A percentile compares a stretch with the other conserved stretches of the same genome.
phyloP scores from a whole-genome alignment of 345 rosid genomes.

The Acer negundo region DNA sequence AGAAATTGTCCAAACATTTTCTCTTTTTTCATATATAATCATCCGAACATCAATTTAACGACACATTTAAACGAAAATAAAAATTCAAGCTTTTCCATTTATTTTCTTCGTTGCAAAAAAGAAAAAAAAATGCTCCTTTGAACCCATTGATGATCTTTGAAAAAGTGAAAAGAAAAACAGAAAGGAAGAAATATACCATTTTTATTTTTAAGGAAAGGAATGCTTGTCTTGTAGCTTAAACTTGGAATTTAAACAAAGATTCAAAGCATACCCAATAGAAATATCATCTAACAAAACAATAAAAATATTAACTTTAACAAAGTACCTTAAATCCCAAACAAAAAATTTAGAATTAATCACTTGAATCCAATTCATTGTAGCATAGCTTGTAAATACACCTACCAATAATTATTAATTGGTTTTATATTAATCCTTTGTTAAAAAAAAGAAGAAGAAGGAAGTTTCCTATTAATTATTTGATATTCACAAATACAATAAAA shows the following conservation, averaged over 20 bases:
- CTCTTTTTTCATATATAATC: neutral
- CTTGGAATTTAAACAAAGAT: constrained; percentile 36
- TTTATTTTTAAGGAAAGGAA: neutral
- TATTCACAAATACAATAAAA: no score
- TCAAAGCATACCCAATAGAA: constrained; percentile 26
- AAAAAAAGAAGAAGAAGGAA: no score
- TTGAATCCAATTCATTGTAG: no score
- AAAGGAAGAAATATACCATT: neutral
- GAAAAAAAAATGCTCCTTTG: neutral
- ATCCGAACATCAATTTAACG: neutral
- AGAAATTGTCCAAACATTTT: no score
- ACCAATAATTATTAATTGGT: no score
- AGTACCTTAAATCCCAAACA: no score
- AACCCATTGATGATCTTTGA: neutral
- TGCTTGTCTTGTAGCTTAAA: constrained; percentile 29
- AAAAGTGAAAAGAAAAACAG: neutral
- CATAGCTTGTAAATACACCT: no score
- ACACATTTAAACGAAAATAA: constrained; percentile 8
- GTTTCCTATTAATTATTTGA: no score
- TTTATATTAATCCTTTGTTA: no score
- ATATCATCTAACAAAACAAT: neutral
- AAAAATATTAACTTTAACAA: no score
- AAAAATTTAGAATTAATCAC: no score
- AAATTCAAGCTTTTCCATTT: neutral
- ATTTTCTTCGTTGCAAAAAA: constrained; percentile 10